Conservation (phyloP, 2,329 filamentous ascomycete species). For the Neopestalotiopsis clavispora region DNA sequence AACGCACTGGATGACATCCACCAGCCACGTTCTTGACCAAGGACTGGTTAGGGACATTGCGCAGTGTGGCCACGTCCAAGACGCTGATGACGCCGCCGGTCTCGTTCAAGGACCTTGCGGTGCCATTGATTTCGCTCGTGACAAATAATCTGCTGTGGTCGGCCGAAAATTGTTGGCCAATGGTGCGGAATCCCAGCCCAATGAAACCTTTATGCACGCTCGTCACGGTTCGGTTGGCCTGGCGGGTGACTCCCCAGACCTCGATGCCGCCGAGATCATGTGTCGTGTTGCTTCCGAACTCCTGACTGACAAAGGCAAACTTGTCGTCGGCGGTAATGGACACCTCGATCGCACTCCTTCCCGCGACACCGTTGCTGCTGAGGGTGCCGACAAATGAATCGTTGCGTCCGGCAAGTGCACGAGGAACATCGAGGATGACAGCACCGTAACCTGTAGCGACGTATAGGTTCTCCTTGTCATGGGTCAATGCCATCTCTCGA, state of each 20-base stretch:
- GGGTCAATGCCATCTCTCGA: neutral
- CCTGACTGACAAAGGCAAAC: conserved; percentile 10
- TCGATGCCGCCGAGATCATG: conserved; percentile 8
- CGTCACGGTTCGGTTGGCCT: conserved; percentile 5
- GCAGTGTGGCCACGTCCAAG: conserved; percentile 7
- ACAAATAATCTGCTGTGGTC: conserved; percentile 7
- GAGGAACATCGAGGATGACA: conserved; percentile 5
- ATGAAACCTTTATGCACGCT: conserved; percentile 6
- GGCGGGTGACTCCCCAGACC: neutral
- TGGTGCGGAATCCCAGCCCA: conserved; percentile 5
- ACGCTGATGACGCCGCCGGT: conserved; percentile 6
- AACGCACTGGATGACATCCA: conserved; percentile 10
- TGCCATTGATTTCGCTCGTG: conserved; percentile 12
- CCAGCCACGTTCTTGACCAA: conserved; percentile 8
- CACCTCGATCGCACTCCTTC: conserved; percentile 9
- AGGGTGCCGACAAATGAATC: conserved; percentile 6
- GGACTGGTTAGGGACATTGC: neutral
- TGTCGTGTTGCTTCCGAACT: conserved; percentile 14
- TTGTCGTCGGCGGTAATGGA: conserved; percentile 5
- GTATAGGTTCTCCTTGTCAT: conserved; percentile 4
- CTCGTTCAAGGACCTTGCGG: neutral
- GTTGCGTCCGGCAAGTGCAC: neutral
- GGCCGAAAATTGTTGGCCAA: conserved; percentile 12
- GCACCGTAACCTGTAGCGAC: conserved; percentile 8
- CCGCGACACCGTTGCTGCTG: conserved; percentile 4